phyloP scores from a whole-genome alignment of 108 stramenopile species.

The Cyclostephanos invisitatus region DNA sequence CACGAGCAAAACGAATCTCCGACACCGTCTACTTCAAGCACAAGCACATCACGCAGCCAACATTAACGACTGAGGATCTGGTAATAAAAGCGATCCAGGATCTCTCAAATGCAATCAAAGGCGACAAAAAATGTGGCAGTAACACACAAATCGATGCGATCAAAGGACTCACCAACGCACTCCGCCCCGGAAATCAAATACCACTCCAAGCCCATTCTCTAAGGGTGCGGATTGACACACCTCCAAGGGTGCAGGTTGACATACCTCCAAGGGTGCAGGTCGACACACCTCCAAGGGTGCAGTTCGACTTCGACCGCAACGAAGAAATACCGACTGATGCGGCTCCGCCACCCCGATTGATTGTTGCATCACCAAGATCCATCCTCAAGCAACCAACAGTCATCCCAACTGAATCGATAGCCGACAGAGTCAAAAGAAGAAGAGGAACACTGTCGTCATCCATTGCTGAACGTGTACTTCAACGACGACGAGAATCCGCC shows the following conservation, averaged over 20 bases:
- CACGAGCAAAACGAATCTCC: conserved; percentile 20
- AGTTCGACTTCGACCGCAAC: background rate
- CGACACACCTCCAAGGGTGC: background rate
- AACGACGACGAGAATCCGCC: too few species aligned
- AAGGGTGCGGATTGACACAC: conserved; percentile 54
- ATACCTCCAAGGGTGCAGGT: background rate
- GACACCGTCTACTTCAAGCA: conserved; percentile 37
- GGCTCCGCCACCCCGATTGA: too few species aligned
- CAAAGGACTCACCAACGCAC: conserved; percentile 42
- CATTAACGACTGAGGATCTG: conserved; percentile 11
- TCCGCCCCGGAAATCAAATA: conserved; percentile 55
- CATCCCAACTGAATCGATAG: too few species aligned
- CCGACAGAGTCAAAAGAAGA: too few species aligned
- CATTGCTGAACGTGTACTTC: too few species aligned
- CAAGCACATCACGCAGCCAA: conserved; percentile 30
- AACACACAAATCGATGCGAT: conserved; percentile 58
- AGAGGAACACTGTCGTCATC: too few species aligned
- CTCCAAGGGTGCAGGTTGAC: background rate
- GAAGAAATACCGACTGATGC: background rate
- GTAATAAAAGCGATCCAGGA: background rate
- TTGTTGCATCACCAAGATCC: too few species aligned
- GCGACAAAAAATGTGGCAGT: conserved; percentile 47
- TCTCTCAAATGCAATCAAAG: background rate
- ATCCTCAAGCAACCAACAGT: too few species aligned
- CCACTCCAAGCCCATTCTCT: conserved; percentile 39